Evolutionary conservation across 2,329 filamentous ascomycete genomes (phyloP).

Genomic region (Aspergillus floridensis): DNA sequence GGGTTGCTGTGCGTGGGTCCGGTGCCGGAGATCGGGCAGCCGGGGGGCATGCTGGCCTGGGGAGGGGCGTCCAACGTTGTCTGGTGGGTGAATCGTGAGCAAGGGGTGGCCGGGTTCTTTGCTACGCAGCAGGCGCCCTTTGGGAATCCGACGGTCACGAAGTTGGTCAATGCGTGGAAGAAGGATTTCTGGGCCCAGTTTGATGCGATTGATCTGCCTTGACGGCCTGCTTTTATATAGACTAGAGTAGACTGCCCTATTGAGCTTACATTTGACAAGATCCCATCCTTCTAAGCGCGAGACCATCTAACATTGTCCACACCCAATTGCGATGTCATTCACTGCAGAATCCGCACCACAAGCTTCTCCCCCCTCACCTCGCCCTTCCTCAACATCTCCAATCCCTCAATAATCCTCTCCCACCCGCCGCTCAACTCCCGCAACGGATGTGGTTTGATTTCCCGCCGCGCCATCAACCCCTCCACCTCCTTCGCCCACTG

Average conservation of each 20-base stretch:
- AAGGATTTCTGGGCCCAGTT: conserved; percentile 7
- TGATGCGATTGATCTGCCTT: not conserved
- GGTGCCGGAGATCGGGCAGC: conserved; percentile 5
- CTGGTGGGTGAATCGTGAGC: conserved; percentile 8
- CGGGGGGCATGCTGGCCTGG: conserved; percentile 4
- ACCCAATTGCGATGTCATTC: too few relatives aligned
- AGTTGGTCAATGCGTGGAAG: conserved; percentile 9
- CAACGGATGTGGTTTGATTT: not conserved
- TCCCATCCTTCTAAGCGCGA: too few relatives aligned
- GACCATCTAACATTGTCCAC: too few relatives aligned
- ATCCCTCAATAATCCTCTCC: not conserved
- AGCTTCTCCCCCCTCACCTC: not conserved
- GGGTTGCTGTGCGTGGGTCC: not conserved
- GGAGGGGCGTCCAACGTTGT: conserved; percentile 8
- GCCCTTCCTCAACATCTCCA: not conserved
- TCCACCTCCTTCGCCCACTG: not conserved
- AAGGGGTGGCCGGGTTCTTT: conserved; percentile 7
- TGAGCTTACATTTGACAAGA: too few relatives aligned
- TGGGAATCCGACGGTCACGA: conserved; percentile 5
- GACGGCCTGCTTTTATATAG: not conserved
- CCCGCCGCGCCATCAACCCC: not conserved
- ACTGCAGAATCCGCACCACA: not conserved
- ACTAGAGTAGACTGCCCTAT: too few relatives aligned
- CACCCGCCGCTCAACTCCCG: not conserved
- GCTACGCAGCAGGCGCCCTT: conserved; percentile 11